Evolutionary conservation across 129 eudicot genomes (phyloP), one percentile per base, ranked within the genome.

Genomic region (Logfia minima): DNA sequence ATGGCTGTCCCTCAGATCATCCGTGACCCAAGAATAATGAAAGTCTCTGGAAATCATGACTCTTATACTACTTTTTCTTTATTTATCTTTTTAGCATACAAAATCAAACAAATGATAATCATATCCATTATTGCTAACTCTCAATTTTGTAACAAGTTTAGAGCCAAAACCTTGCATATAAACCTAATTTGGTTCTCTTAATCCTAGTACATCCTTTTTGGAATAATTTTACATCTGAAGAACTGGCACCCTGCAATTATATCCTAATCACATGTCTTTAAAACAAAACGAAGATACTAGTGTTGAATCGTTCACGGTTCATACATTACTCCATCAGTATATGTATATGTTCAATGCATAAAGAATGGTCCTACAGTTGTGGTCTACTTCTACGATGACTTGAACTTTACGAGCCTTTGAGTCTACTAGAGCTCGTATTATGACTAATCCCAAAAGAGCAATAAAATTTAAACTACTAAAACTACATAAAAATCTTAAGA

Each of bases 1-100:
- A 23, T 62, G 67, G 67, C 31, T 62, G 39, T 63, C 68, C 34
- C 68, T 63, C 68, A 31, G n/a, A 63, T 63, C 68, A 63, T 28
- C 37, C 34, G 68, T 63, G 68, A 63, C 18, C 68, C 68, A 63
- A 63, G 11, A 7, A 23, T 39, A 8, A 39, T 8, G 2, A 39
- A 39, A 39, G 13, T 39, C 3, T 39, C 13, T 8, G 45, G 3
- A 61, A 21, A 4, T 56, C 62, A 58, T 19, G 14, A 18, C 62
- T 17, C 0, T 4, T 55, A 53, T 16, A n/a, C 19, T 18, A n/a
- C 63, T 56, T 56, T 22, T 3, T 3, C 14, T 24, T 62, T 23
- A 13, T 14, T 62, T 23, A 13, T 14, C 67, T 24, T 21, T 61
- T 24, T 24, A 23, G 35, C 67, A 62, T 14, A 11, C n/a, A 62